Conservation (phyloP, 2,329 filamentous ascomycete genomes). For the Aspergillus floridensis region DNA sequence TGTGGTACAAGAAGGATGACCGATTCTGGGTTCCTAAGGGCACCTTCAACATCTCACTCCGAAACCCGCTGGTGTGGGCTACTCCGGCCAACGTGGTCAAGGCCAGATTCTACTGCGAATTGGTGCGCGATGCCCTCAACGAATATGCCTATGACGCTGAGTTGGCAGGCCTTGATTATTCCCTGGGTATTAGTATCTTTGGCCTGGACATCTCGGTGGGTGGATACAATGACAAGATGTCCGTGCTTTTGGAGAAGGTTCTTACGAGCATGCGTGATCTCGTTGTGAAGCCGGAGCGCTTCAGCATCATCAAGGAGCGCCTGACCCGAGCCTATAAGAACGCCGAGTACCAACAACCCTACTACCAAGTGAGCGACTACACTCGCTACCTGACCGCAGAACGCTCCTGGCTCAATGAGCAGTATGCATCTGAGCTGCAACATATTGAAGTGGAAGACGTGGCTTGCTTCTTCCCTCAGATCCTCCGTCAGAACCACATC, state of each 20-base stretch:
- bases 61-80: slow-evolving; percentile 74
- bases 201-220: slow-evolving; percentile 76
- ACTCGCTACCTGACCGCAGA: slow-evolving; percentile 77
- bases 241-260: slow-evolving; percentile 86
- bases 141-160: slow-evolving; percentile 97
- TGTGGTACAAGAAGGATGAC: slow-evolving; percentile 99
- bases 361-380: slow-evolving; percentile 81
- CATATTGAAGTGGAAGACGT: slow-evolving; percentile 72
- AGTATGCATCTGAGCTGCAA: slow-evolving; percentile 73
- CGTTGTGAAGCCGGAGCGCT: slow-evolving; percentile 79
- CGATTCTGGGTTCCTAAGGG: slow-evolving; percentile 98
- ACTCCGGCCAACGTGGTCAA: slow-evolving; percentile 78
- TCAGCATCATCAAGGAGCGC: slow-evolving; percentile 87
- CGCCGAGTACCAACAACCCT: slow-evolving; percentile 83
- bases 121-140: slow-evolving; percentile 83
- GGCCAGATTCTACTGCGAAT: slow-evolving; percentile 73
- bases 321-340: slow-evolving; percentile 75
- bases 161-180: slow-evolving; percentile 82
- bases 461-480: slow-evolving; percentile 71
- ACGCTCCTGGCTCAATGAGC: slow-evolving; percentile 73
- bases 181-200: slow-evolving; percentile 66
- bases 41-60: slow-evolving; percentile 75
- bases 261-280: slow-evolving; percentile 79
- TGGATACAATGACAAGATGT: slow-evolving; percentile 95
- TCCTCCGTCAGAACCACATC: slow-evolving; percentile 80